phyloP scores from a whole-genome alignment of 2,329 filamentous ascomycete species.

The Pseudocercospora vitis region DNA sequence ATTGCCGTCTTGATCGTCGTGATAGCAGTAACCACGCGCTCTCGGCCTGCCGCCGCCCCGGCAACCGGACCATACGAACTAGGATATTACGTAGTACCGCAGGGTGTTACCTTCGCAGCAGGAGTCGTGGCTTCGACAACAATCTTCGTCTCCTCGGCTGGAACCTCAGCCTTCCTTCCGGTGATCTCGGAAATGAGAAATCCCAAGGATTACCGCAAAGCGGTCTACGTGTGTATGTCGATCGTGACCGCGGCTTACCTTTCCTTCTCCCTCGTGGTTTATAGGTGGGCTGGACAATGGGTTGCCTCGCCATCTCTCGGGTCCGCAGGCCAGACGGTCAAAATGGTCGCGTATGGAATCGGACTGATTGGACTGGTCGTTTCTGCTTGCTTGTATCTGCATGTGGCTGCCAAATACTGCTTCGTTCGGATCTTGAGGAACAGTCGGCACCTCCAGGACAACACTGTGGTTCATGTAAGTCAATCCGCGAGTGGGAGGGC shows the following conservation, averaged over 20 bases:
- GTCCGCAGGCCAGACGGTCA: slow-evolving; percentile 59
- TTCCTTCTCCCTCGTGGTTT: slow-evolving; percentile 60
- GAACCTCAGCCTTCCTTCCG: slow-evolving; percentile 61
- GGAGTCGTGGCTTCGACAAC: slow-evolving; percentile 60
- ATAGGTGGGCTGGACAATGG: slow-evolving; percentile 62
- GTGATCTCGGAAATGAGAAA: slow-evolving; percentile 64
- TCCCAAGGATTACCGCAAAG: slow-evolving; percentile 61
- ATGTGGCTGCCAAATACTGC: slow-evolving; percentile 56
- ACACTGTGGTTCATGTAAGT: slow-evolving; percentile 53
- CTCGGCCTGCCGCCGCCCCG: slow-evolving; percentile 62
- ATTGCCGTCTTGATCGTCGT: slow-evolving; percentile 50
- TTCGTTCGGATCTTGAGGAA: slow-evolving; percentile 57
- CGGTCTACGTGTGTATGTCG: slow-evolving; percentile 59
- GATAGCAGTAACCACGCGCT: slow-evolving; percentile 55
- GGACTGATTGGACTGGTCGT: slow-evolving; percentile 58
- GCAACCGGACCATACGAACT: slow-evolving; percentile 60
- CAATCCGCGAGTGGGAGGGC: no score
- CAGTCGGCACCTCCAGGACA: slow-evolving; percentile 53
- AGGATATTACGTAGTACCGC: slow-evolving; percentile 57
- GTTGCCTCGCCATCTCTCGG: slow-evolving; percentile 63
- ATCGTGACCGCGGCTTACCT: slow-evolving; percentile 60
- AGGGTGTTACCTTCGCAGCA: slow-evolving; percentile 56
- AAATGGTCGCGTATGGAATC: slow-evolving; percentile 62
- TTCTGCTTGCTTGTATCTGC: slow-evolving; percentile 49
- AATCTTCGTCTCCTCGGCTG: slow-evolving; percentile 60